Evolutionary conservation across 208 protist species (phyloP), one percentile per base, ranked within the genome.

Genomic region (Crithidia expoeki): DNA sequence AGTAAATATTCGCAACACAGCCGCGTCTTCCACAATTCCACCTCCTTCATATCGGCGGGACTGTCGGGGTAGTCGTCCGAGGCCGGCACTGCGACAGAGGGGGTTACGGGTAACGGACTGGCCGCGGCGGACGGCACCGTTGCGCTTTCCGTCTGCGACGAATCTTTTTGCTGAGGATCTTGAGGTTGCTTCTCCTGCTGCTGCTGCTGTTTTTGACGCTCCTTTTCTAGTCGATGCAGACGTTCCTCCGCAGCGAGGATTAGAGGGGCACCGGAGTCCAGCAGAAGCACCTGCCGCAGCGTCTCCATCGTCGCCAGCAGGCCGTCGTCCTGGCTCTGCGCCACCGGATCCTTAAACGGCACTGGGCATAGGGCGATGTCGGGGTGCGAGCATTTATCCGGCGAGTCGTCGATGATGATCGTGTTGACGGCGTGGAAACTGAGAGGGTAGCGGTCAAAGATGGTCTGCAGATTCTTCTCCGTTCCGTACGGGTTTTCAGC

Each of bases 351-450:
- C 52, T 85, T 86, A 71, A 95, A 96, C 5, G 89, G 89, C 9
- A 89, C 74, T 2, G 92, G 92, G 66, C 92, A 96, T 27, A 96
- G 80, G 6, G 92, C 92, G 53, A 95, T 94, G 46, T 94, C 89
- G 14, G 89, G 92, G 68, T 96, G 92, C 11, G 92, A 96, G 60
- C 92, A 96, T 77, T 96, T 96, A 67, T 85, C 85, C 10, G 89
- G 86, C 9, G 89, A 95, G 62, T 96, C 92, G 58, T 96, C 92
- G 40, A 96, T 87, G 76, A 96, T 94, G 74, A 96, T 94, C 4
- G 92, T 96, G 77, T 96, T 96, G 19, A 91, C 88, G 59, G 75
- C 85, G 73, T 96, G 81, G 58, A 96, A 96, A 65, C 88, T 94
- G 46, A 89, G 78, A 4, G 87, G 87, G 67, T 92, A 96, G 40